Base-by-base conservation (phyloP, 202 grass and related monocot species). In the Saccharum hybrid region DNA sequence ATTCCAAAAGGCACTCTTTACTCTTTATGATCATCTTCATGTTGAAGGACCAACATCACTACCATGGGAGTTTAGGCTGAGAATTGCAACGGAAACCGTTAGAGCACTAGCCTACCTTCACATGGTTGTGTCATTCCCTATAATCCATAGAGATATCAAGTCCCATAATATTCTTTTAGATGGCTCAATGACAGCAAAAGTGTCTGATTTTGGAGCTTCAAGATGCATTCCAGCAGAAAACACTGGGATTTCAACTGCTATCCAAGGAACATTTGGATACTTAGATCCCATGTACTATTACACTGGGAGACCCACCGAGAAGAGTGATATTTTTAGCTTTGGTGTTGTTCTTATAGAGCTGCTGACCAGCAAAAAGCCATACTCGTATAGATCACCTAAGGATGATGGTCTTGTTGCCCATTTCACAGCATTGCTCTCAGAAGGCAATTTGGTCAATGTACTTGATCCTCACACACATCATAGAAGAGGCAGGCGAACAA, bases 21-120 rank as follows among this genome's bases (percentile, higher is more conserved):
- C 66, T 2, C 66, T 68, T 10, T 68, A 40, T 10, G 65, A 68
- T 2, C 65, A 68, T 68, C 65, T 68, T 39, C 65, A 68, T 18
- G 18, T 68, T 5, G 36, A 68, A n/a, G 34, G 18, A 68, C 65
- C 65, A 39, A 11, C 8, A 21, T 40, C 65, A 21, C 19, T 40
- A 9, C 9, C 65, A 40, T 68, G 65, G 65, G 16, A 21, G 34
- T 10, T 0, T 5, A 39, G 65, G 36, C 36, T 68, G 2, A 68
- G 36, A 68, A 68, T 68, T 10, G 65, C 65, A 21, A 68, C 65
- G 2, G 65, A 68, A 68, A n/a, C 65, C 4, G 36, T 36, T 6
- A 68, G 65, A 68, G 65, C 65, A 19, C 48, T 68, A 39, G 36
- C 65, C 18, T 68, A 68, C 65, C 36, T 68, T n/a, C 36, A 68